Evolutionary conservation across 108 stramenopile genomes (phyloP).

Genomic region (Poteriospumella lacustris): DNA sequence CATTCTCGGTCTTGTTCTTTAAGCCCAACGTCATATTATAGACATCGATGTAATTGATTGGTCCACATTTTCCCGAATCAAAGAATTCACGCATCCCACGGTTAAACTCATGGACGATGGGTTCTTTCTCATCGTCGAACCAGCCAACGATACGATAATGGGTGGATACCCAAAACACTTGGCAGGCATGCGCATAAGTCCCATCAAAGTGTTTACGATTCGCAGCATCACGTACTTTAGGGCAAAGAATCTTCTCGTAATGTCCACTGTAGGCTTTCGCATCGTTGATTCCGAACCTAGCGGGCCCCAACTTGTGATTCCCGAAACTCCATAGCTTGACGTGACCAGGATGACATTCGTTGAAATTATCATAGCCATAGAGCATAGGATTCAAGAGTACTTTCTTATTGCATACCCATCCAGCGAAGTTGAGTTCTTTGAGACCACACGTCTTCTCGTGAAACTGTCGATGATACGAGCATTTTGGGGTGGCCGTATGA

Average conservation of each 20-base stretch:
- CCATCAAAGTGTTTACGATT: not conserved
- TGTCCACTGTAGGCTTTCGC: not conserved
- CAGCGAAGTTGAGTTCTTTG: not conserved
- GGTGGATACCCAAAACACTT: not conserved
- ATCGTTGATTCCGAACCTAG: not conserved
- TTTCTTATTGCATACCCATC: not conserved
- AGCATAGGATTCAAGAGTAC: not conserved
- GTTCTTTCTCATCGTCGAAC: not conserved
- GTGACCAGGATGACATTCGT: not conserved
- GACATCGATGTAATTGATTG: constrained; percentile 12
- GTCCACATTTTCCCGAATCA: not conserved
- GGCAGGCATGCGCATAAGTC: not conserved
- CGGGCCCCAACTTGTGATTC: not conserved
- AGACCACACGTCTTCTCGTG: not conserved
- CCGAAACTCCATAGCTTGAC: not conserved
- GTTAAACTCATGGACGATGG: not conserved
- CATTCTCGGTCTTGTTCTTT: not conserved
- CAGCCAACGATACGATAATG: not conserved
- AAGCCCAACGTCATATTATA: not conserved
- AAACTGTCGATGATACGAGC: constrained; percentile 5
- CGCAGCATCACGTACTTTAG: not conserved
- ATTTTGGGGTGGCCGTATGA: not conserved
- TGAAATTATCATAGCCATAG: not conserved
- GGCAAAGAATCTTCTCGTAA: not conserved
- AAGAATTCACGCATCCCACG: not conserved